phyloP scores from a whole-genome alignment of 495 filamentous ascomycete genomes.

The Talaromyces stipitatus region DNA sequence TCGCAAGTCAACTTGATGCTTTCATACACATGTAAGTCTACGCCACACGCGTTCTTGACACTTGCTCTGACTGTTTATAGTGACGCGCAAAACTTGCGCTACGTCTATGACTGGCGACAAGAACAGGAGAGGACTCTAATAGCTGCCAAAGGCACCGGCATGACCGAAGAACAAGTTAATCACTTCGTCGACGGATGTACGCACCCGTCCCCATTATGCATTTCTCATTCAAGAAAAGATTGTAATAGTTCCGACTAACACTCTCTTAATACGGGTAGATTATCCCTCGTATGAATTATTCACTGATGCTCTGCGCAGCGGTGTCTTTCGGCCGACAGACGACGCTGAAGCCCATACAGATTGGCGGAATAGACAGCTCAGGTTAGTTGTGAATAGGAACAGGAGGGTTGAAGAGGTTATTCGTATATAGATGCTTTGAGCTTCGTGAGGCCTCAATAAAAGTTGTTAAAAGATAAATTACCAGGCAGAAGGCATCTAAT shows the following conservation, averaged over 20 bases:
- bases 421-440: slow-evolving; percentile 34
- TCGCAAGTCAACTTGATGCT: slow-evolving; percentile 56
- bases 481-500: too few relatives aligned
- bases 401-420: slow-evolving; percentile 53
- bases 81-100: slow-evolving; percentile 68
- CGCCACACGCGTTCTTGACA: background rate
- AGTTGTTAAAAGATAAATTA: too few relatives aligned
- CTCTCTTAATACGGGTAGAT: slow-evolving; percentile 33
- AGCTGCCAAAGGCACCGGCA: slow-evolving; percentile 57
- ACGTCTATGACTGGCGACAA: slow-evolving; percentile 81
- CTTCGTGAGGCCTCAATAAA: background rate
- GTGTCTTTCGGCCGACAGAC: slow-evolving; percentile 44
- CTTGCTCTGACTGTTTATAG: slow-evolving; percentile 16
- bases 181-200: slow-evolving; percentile 62
- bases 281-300: slow-evolving; percentile 67
- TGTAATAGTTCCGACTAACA: background rate
- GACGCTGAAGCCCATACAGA: slow-evolving; percentile 17
- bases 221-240: background rate
- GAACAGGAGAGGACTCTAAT: slow-evolving; percentile 72
- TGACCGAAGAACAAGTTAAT: slow-evolving; percentile 65
- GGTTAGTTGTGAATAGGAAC: slow-evolving; percentile 62
- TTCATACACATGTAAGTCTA: slow-evolving; percentile 70
- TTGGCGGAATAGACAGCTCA: slow-evolving; percentile 52
- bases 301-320: slow-evolving; percentile 56
- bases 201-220: slow-evolving; percentile 13